Evolutionary conservation across 208 protist species (phyloP).

Genomic region (Novymonas esmeraldas): DNA sequence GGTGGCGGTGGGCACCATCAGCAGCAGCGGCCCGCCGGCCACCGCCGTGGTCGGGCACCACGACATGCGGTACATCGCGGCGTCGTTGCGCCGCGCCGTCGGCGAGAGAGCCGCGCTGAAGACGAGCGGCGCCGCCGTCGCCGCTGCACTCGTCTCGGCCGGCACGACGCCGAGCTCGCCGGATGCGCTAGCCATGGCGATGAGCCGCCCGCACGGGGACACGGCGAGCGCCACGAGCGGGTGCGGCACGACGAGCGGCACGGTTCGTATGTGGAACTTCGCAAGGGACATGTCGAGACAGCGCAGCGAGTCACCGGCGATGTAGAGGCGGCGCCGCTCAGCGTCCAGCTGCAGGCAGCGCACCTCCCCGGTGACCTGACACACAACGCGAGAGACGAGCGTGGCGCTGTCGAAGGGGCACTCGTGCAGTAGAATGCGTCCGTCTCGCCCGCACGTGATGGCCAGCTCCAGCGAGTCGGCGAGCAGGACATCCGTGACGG

Average conservation of each 20-base stretch:
- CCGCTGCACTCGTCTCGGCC: neutral
- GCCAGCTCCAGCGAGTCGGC: constrained; percentile 46
- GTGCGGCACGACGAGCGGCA: constrained; percentile 65
- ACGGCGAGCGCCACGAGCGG: constrained; percentile 65
- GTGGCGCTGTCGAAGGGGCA: constrained; percentile 33
- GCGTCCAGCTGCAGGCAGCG: constrained; percentile 72
- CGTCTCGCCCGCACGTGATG: constrained; percentile 76
- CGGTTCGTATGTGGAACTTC: constrained; percentile 53
- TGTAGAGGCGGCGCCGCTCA: constrained; percentile 63
- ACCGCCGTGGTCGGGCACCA: constrained; percentile 50
- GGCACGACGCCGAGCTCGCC: constrained; percentile 54
- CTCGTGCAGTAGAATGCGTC: constrained; percentile 78
- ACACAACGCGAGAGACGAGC: constrained; percentile 65
- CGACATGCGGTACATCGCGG: constrained; percentile 46
- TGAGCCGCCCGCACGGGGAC: constrained; percentile 60
- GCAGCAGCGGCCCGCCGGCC: constrained; percentile 37
- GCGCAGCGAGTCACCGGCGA: constrained; percentile 85
- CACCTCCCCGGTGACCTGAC: constrained; percentile 81
- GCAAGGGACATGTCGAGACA: constrained; percentile 56
- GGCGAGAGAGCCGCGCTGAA: constrained; percentile 52
- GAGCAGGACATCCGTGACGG: constrained; percentile 70
- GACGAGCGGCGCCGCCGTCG: constrained; percentile 24
- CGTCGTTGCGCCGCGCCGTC: constrained; percentile 47
- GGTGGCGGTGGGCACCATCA: constrained; percentile 51
- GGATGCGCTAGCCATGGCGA: constrained; percentile 73